Conservation (phyloP, 495 filamentous ascomycete species). For the Aspergillus asperescens region DNA sequence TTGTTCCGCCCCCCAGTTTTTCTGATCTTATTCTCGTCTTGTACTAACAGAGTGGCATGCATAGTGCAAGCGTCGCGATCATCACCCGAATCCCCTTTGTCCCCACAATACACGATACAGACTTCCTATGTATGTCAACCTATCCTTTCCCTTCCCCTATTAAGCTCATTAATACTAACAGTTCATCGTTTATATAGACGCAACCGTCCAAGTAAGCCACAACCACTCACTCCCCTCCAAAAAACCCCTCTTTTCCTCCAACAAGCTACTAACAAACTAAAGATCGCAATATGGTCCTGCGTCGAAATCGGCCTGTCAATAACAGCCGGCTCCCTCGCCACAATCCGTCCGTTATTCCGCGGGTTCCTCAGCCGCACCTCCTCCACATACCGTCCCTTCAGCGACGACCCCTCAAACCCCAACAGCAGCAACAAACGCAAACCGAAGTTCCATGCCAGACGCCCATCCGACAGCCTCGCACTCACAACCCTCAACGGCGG, state of each 20-base stretch:
- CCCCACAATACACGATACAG: slow-evolving; percentile 9
- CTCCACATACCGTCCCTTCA: background rate
- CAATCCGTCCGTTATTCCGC: slow-evolving; percentile 26
- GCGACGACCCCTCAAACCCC: background rate
- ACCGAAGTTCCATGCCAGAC: background rate
- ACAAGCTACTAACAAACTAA: background rate
- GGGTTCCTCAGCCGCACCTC: background rate
- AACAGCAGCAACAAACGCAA: background rate
- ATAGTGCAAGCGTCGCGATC: slow-evolving; percentile 19
- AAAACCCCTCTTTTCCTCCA: background rate
- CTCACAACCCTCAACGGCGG: background rate
- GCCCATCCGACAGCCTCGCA: background rate
- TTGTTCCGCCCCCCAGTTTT: background rate
- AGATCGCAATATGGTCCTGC: slow-evolving; percentile 23
- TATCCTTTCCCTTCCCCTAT: background rate
- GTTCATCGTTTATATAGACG: background rate
- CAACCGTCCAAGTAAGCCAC: slow-evolving; percentile 1
- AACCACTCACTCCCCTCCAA: background rate
- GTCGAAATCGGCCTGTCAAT: slow-evolving; percentile 26
- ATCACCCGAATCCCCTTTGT: slow-evolving; percentile 21
- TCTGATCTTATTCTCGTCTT: background rate
- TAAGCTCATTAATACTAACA: background rate
- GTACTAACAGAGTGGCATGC: background rate
- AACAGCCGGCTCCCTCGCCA: slow-evolving; percentile 24
- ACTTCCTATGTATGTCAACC: slow-evolving; percentile 19